Conservation (phyloP, 176 grass and related monocot species). For the Melocanna baccifera region DNA sequence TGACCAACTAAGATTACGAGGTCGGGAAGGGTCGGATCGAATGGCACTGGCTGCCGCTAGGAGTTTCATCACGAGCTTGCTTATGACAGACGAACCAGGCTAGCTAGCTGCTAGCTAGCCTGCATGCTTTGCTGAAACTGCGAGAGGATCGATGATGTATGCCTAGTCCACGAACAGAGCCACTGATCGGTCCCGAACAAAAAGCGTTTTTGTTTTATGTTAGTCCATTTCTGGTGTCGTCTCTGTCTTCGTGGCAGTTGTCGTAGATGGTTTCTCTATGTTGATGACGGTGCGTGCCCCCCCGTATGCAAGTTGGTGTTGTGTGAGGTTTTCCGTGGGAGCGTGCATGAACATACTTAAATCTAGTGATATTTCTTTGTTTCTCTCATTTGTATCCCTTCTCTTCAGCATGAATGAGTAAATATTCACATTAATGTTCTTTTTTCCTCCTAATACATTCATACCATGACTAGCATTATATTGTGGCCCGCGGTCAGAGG, state of each 20-base stretch:
- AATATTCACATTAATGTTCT: not conserved
- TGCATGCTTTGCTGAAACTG: not conserved
- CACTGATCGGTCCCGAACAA: not conserved
- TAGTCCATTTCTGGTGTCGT: not conserved
- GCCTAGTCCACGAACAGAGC: not conserved
- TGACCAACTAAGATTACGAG: conserved; percentile 29
- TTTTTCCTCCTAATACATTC: not conserved
- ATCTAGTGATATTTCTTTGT: not conserved
- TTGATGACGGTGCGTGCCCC: not conserved
- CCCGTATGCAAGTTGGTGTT: not conserved
- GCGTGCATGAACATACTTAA: not conserved
- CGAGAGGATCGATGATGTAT: not conserved
- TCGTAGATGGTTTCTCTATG: not conserved
- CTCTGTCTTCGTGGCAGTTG: not conserved
- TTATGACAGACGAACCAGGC: not conserved
- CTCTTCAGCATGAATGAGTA: not conserved
- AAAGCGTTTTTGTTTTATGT: not conserved
- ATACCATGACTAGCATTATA: not conserved
- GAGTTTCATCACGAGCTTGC: not conserved
- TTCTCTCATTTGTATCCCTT: not conserved
- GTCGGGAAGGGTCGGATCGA: not conserved
- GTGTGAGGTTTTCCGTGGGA: not conserved
- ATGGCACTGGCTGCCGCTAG: not conserved
- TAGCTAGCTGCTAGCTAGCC: not conserved
- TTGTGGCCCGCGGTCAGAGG: too few relatives aligned